Conservation (phyloP, 768 basidiomycete species). For the Tricholoma flavovirens region DNA sequence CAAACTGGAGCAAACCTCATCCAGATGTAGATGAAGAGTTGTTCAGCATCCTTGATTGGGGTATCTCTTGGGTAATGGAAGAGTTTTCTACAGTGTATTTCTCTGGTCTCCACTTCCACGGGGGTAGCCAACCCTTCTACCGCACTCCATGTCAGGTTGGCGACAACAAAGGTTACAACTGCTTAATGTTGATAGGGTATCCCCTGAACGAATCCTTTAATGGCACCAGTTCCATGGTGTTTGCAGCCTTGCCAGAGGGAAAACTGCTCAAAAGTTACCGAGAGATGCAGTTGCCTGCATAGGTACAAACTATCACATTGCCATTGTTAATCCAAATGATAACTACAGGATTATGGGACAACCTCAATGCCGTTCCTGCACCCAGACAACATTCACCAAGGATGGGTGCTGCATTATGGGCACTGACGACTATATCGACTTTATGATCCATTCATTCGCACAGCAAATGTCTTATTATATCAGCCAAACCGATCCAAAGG, state of each 20-base stretch:
- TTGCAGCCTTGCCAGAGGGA: neutral
- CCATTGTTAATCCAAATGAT: neutral
- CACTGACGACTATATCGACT: neutral
- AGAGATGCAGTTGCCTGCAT: neutral
- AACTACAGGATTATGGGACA: neutral
- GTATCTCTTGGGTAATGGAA: neutral
- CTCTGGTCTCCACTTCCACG: neutral
- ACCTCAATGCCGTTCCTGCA: neutral
- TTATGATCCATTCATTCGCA: neutral
- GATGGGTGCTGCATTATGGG: neutral
- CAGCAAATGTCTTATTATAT: constrained; percentile 1
- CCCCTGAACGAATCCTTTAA: neutral
- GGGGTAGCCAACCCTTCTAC: neutral
- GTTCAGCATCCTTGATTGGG: neutral
- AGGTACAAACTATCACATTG: neutral
- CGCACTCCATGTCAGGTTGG: neutral
- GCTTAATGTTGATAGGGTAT: neutral
- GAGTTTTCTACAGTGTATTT: neutral
- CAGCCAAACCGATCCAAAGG: neutral
- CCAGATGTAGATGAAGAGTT: neutral
- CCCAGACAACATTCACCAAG: neutral
- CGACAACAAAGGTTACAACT: neutral
- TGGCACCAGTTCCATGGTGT: neutral
- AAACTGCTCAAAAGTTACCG: neutral
- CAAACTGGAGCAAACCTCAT: neutral